Evolutionary conservation across 805 yeast species (phyloP).

Genomic region (Lipomyces yamadae): DNA sequence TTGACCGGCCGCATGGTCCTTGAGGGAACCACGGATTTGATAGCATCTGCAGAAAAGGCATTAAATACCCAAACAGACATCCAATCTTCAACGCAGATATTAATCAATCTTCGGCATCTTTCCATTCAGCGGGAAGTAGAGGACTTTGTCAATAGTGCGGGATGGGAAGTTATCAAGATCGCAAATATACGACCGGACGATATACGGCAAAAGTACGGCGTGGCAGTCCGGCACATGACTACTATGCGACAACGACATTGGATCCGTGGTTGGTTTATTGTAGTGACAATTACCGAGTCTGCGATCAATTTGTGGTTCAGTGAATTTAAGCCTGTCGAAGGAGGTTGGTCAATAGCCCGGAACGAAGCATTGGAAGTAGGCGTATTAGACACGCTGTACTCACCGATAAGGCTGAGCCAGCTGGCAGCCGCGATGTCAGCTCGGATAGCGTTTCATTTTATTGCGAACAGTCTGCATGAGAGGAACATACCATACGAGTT

Average conservation of each 20-base stretch:
- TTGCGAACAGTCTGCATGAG: conserved; percentile 24
- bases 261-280: conserved; percentile 37
- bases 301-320: conserved; percentile 26
- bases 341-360: conserved; percentile 34
- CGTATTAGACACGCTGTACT: conserved; percentile 26
- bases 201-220: conserved; percentile 31
- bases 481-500: conserved; percentile 26
- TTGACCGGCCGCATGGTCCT: conserved; percentile 34
- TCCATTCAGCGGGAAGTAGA: conserved; percentile 34
- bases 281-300: conserved; percentile 27
- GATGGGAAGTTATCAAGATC: conserved; percentile 36
- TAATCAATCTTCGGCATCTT: conserved; percentile 30
- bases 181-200: conserved; percentile 35
- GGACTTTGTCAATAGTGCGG: conserved; percentile 17
- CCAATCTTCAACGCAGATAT: conserved; percentile 20
- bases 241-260: conserved; percentile 30
- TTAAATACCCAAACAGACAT: conserved; percentile 30
- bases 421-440: conserved; percentile 29
- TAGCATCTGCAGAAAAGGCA: conserved; percentile 29
- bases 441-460: conserved; percentile 27
- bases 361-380: conserved; percentile 28
- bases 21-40: conserved; percentile 27
- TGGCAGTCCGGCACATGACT: conserved; percentile 26
- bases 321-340: conserved; percentile 31
- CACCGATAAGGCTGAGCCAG: conserved; percentile 20